Evolutionary conservation across 1,284 basidiomycete genomes (phyloP).

Genomic region (Microstroma glucosiphilum): DNA sequence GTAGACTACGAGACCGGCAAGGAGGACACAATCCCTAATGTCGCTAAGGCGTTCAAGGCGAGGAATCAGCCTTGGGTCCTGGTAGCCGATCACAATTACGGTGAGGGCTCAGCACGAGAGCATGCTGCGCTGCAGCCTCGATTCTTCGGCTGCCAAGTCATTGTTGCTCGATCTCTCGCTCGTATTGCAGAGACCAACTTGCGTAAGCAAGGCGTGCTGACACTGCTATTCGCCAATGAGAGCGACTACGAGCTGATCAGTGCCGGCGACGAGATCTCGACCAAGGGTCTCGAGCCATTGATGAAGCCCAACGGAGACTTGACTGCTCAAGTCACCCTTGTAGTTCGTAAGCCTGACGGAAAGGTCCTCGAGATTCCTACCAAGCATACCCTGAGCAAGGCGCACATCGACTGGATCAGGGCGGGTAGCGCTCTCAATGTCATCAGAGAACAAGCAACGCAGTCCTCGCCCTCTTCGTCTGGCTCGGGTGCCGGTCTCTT

Average conservation of each 20-base stretch:
- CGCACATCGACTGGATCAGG: conserved; percentile 48
- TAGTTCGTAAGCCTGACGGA: conserved; percentile 45
- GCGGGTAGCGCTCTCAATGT: conserved; percentile 48
- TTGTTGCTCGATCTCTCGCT: conserved; percentile 56
- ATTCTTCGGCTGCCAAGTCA: conserved; percentile 67
- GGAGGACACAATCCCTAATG: conserved; percentile 45
- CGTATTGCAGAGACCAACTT: conserved; percentile 64
- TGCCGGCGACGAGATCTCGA: conserved; percentile 44
- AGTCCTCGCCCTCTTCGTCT: conserved; percentile 5
- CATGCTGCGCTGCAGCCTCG: conserved; percentile 95
- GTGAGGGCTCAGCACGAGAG: conserved; percentile 95
- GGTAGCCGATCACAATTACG: conserved; percentile 79
- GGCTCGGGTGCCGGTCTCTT: conserved; percentile 15
- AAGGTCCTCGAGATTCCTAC: conserved; percentile 44
- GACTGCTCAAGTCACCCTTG: conserved; percentile 37
- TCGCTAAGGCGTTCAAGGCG: conserved; percentile 41
- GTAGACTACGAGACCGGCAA: conserved; percentile 36
- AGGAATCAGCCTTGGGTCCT: conserved; percentile 68
- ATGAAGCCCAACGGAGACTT: conserved; percentile 37
- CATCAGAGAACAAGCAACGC: conserved; percentile 38
- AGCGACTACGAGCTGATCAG: conserved; percentile 41
- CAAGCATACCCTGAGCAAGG: conserved; percentile 38
- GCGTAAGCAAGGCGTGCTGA: conserved; percentile 50
- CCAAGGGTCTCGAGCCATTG: conserved; percentile 41
- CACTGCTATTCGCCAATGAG: conserved; percentile 48